Percentiles rank a stretch among this genome's conserved stretches.
phyloP scores from a whole-genome alignment of 1,284 basidiomycete genomes.

The Moniliophthora roreri region DNA sequence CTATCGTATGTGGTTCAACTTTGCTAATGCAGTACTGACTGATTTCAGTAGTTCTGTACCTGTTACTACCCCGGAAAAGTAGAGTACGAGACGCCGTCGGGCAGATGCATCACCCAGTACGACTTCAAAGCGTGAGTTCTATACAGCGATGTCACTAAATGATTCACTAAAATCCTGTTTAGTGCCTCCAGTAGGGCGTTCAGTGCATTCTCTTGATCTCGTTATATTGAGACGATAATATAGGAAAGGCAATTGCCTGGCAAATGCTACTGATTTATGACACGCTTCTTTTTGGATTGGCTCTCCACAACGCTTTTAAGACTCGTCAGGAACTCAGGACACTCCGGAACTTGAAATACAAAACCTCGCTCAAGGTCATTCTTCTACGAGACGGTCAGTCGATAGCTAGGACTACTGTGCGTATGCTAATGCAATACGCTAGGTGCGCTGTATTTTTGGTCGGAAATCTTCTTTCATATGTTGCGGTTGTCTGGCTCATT shows the following conservation, averaged over 20 bases:
- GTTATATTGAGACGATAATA: neutral
- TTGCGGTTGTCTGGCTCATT: neutral
- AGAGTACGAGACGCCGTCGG: neutral
- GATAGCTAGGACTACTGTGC: neutral
- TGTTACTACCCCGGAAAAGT: neutral
- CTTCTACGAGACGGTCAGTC: conserved; percentile 8
- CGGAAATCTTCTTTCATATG: neutral
- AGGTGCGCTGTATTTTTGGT: conserved; percentile 10
- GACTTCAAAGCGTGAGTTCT: conserved; percentile 2
- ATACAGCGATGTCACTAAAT: neutral
- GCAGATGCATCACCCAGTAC: neutral
- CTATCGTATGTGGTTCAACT: neutral
- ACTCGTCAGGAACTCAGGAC: conserved; percentile 1
- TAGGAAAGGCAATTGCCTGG: conserved; percentile 5
- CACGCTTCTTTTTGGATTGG: conserved; percentile 2
- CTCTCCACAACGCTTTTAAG: conserved; percentile 2
- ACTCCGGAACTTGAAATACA: neutral
- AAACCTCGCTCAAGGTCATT: conserved; percentile 2
- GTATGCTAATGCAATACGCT: no score
- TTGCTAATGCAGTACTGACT: neutral
- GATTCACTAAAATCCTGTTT: no score
- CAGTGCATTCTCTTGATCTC: no score
- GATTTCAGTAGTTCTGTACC: neutral
- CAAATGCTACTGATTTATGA: conserved; percentile 6
- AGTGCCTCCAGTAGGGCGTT: no score